Evolutionary conservation across 2,329 filamentous ascomycete species (phyloP).

Genomic region (Alternaria sp.): DNA sequence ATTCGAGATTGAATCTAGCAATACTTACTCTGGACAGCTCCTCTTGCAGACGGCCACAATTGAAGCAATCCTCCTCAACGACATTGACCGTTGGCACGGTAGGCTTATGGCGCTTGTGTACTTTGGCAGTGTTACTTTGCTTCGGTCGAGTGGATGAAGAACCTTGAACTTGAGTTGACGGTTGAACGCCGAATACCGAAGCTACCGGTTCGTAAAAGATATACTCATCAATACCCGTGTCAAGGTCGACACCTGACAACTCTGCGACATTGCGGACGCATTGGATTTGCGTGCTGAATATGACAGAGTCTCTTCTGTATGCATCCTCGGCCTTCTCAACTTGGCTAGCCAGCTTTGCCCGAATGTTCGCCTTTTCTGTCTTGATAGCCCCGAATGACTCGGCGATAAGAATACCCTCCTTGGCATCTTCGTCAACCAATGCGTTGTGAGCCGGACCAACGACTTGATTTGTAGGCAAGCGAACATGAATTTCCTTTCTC

Average conservation of each 20-base stretch:
- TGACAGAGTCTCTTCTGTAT: not conserved
- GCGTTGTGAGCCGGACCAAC: not conserved
- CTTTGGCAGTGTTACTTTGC: not conserved
- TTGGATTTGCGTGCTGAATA: not conserved
- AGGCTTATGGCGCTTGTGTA: rapidly evolving
- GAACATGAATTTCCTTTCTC: not conserved
- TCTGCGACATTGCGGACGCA: not conserved
- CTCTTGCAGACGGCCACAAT: not conserved
- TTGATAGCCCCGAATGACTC: not conserved
- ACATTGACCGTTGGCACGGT: not conserved
- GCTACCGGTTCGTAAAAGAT: not conserved
- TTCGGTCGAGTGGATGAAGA: not conserved
- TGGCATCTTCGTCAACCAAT: not conserved
- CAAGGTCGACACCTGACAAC: not conserved
- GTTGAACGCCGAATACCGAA: not conserved
- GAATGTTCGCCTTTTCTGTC: not conserved
- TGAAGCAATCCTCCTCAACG: not conserved
- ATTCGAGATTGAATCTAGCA: not conserved
- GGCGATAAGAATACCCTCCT: not conserved
- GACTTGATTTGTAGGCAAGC: not conserved
- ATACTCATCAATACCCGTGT: not conserved
- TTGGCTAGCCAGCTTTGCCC: not conserved
- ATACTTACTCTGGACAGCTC: not conserved
- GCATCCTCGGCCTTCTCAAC: not conserved
- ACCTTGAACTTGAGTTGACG: not conserved